Conservation (phyloP, 805 yeast species). For the Barnettozyma salicaria region DNA sequence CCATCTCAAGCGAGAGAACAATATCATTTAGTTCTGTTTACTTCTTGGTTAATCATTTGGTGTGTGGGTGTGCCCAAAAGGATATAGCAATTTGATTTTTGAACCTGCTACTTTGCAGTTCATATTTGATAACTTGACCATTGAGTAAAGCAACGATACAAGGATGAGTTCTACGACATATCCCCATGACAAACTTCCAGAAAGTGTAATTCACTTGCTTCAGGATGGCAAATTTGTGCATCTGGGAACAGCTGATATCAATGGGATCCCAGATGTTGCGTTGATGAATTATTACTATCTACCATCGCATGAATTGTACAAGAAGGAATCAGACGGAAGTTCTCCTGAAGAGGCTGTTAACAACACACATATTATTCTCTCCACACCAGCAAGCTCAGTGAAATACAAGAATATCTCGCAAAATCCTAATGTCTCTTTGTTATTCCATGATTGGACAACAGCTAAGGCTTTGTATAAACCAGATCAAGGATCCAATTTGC, state of each 20-base stretch:
- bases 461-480: slow-evolving; percentile 38
- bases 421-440: slow-evolving; percentile 75
- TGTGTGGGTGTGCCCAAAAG: no score
- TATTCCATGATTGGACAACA: slow-evolving; percentile 89
- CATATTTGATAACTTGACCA: no score
- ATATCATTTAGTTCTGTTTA: no score
- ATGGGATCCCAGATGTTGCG: slow-evolving; percentile 75
- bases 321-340: slow-evolving; percentile 20
- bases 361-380: slow-evolving; percentile 55
- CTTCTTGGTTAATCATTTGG: no score
- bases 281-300: slow-evolving; percentile 85
- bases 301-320: slow-evolving; percentile 32
- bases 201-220: slow-evolving; percentile 39
- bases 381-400: slow-evolving; percentile 66
- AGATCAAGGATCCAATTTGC: slow-evolving; percentile 37
- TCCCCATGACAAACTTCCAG: slow-evolving; percentile 30
- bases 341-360: slow-evolving; percentile 25
- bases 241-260: slow-evolving; percentile 64
- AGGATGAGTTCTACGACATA: slow-evolving; percentile 22
- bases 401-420: slow-evolving; percentile 62
- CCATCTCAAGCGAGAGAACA: not conserved
- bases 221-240: slow-evolving; percentile 68
- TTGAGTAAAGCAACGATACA: no score
- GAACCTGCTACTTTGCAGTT: no score
- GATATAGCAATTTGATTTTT: no score